Evolutionary conservation across 148 eudicot species (phyloP).

Genomic region (Suaeda aralocaspica): DNA sequence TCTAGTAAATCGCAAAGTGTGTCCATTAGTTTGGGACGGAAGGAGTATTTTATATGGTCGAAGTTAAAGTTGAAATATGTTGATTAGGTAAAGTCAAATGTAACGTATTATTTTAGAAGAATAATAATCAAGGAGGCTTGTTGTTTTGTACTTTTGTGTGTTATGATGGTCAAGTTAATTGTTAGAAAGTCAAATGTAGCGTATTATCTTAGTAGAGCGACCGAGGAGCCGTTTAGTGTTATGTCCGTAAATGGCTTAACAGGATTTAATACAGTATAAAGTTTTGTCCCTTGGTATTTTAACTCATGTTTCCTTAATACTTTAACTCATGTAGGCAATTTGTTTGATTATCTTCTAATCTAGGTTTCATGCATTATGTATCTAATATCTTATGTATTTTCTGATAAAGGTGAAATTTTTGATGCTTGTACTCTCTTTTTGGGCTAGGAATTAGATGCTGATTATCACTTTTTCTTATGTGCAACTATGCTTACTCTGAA

Average conservation of each 20-base stretch:
- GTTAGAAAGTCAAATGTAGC: too few species aligned
- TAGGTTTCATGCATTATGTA: neutral
- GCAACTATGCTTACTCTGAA: conserved; percentile 23
- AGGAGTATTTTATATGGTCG: too few species aligned
- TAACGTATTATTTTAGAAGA: neutral
- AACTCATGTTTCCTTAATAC: too few species aligned
- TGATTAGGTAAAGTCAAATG: neutral
- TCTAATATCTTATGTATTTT: neutral
- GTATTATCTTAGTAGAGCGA: too few species aligned
- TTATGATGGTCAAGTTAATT: neutral
- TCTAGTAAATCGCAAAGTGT: too few species aligned
- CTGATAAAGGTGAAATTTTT: conserved; percentile 16
- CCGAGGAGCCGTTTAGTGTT: too few species aligned
- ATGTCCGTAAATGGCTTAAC: too few species aligned
- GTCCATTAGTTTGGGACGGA: too few species aligned
- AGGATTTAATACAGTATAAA: too few species aligned
- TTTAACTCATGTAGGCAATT: conserved; percentile 8
- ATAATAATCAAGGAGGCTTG: neutral
- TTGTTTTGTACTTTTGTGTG: neutral
- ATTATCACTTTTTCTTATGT: conserved; percentile 18
- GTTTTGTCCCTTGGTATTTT: too few species aligned
- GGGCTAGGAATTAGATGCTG: conserved; percentile 30
- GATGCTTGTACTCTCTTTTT: conserved; percentile 29
- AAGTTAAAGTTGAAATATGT: neutral
- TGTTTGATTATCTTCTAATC: conserved; percentile 5